Evolutionary conservation across 2,329 filamentous ascomycete species (phyloP).

Genomic region (Chrysoporthe deuterocubensis): DNA sequence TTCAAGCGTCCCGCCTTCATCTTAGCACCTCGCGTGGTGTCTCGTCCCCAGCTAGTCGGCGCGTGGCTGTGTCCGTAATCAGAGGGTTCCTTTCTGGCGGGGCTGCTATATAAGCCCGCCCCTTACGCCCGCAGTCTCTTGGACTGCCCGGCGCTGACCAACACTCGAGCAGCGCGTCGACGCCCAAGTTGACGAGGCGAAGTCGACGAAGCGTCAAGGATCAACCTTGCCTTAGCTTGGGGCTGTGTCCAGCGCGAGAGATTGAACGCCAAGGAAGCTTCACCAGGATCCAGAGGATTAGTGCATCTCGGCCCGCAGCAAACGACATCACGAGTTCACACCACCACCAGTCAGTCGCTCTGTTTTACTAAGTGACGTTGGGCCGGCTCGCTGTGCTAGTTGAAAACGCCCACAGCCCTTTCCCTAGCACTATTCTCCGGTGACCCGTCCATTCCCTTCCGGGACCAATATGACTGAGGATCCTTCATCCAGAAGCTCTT

Average conservation of each 20-base stretch:
- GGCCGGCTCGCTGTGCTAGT: no score
- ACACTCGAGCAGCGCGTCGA: no score
- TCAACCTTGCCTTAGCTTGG: no score
- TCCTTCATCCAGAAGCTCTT: constrained; percentile 17
- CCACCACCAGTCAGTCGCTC: no score
- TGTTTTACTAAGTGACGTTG: no score
- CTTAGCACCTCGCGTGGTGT: not conserved
- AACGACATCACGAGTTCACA: not conserved
- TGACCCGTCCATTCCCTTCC: not conserved
- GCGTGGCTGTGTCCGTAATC: constrained; percentile 5
- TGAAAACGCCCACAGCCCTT: no score
- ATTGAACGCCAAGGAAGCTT: no score
- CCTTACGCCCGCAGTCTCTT: not conserved
- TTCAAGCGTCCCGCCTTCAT: no score
- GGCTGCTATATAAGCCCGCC: not conserved
- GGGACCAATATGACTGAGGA: constrained; percentile 11
- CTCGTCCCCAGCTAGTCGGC: not conserved
- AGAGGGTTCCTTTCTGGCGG: not conserved
- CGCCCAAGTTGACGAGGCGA: no score
- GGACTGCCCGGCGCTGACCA: no score
- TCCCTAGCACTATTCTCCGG: not conserved
- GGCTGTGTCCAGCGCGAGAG: no score
- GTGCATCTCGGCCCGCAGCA: not conserved
- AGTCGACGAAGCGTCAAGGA: no score
- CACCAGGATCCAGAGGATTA: not conserved